These are phyloP conservation scores for Macrolepiota dolichaula DNA, from an alignment of 768 basidiomycete genomes.

Conservation along the genomic window DNA sequence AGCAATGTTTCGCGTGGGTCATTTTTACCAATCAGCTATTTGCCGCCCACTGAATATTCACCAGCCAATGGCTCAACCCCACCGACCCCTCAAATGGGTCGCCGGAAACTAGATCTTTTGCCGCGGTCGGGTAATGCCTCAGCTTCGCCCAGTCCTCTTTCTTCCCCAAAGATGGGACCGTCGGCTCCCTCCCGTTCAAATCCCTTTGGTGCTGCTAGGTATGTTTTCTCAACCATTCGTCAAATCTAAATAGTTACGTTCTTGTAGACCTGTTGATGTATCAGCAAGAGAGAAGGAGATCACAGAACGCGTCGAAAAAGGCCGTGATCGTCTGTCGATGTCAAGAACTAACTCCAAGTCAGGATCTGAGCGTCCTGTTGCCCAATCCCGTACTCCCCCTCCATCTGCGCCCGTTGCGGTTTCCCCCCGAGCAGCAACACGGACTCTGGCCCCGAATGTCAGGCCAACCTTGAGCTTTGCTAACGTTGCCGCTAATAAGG, in stretches of 20 bases:
- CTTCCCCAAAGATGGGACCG: conserved; percentile 69
- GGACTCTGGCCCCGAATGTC: conserved; percentile 44
- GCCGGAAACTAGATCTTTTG: conserved; percentile 81
- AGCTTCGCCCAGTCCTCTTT: conserved; percentile 67
- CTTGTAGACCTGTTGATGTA: conserved; percentile 85
- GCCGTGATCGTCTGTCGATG: conserved; percentile 53
- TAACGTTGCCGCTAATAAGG: conserved; percentile 61
- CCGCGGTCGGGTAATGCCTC: conserved; percentile 73
- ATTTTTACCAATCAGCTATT: neutral
- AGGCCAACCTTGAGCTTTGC: conserved; percentile 82
- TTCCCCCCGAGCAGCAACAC: conserved; percentile 24
- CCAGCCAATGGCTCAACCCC: conserved; percentile 71
- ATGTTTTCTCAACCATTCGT: too few relatives aligned
- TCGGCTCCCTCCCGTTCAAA: conserved; percentile 46
- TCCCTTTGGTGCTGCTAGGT: conserved; percentile 90
- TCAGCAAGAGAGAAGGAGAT: conserved; percentile 74
- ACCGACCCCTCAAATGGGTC: conserved; percentile 75
- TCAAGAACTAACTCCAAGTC: conserved; percentile 50
- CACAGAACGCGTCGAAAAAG: conserved; percentile 64
- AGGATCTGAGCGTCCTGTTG: conserved; percentile 42
- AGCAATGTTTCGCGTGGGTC: conserved; percentile 63
- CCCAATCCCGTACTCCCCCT: conserved; percentile 29
- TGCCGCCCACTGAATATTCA: conserved; percentile 9
- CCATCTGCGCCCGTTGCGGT: conserved; percentile 26
- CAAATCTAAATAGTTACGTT: too few relatives aligned